Evolutionary conservation across 2,329 filamentous ascomycete species (phyloP), one percentile per base, ranked within the genome.

Genomic region (Raffaelea albimanens): DNA sequence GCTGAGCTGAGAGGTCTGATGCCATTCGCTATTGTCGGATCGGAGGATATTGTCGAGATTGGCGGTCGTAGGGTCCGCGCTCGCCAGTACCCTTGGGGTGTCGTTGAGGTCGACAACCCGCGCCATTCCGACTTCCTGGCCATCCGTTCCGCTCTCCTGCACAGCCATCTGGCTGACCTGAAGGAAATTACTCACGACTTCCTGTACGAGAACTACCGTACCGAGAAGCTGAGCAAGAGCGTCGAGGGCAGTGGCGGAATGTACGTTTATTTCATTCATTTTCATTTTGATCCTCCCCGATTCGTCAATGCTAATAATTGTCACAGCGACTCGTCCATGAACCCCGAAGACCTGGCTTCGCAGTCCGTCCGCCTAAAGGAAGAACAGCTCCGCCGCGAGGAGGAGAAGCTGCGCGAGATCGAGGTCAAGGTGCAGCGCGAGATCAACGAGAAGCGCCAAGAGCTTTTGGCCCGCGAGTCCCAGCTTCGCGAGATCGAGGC

Each of bases 111-210:
- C 52, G 93, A 98, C 68, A 98, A 98, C 75, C 91, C 94, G 61
- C 87, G 93, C 63, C 93, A 98, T 75, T 96, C 90, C 43, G 93
- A 98, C 69, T 98, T 98, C 77, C 73, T 98, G 57, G 93, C 93
- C 55, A 95, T 98, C 63, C 85, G 93, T 65, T 96, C 90, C 51
- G 93, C 93, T 48, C 83, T 98, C 49, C 80, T 98, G 53, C 93
- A 98, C 78, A 96, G 89, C 71, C 93, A 98, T 75, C 73, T 98
- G 64, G 93, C 93, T 52, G 93, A 98, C 67, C 73, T 98, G 61
- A 98, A 98, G 82, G 93, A 98, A 70, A 98, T 98, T 64, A 98
- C 93, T 45, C 93, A 98, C 69, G 93, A 98, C 70, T 98, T 98
- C 83, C 75, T 98, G 55, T 98, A 98, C 73, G 93, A 98, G 69